A percentile compares a stretch with the other conserved stretches of the same genome.
Evolutionary conservation across 164 flowering plant species (phyloP).

Genomic region (Saururus chinensis): DNA sequence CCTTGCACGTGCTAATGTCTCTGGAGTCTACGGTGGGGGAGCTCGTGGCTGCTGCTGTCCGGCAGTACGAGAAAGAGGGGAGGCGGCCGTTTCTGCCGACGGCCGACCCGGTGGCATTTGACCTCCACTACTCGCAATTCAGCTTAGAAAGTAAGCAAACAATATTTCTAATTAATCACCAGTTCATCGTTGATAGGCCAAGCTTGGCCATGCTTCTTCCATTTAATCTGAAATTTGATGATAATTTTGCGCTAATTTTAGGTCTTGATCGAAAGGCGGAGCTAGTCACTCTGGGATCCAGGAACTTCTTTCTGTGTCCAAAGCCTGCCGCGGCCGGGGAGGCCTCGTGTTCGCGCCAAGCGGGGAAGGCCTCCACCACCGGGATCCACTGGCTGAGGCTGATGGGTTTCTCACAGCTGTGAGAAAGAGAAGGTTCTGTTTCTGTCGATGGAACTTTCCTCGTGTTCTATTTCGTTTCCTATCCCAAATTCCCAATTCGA

Average conservation of each 20-base stretch:
- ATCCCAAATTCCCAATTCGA: too few relatives aligned
- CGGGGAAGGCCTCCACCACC: conserved; percentile 29
- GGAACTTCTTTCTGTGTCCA: conserved; percentile 77
- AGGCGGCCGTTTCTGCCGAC: conserved; percentile 58
- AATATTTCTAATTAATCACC: too few relatives aligned
- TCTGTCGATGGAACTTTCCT: too few relatives aligned
- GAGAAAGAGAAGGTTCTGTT: background rate
- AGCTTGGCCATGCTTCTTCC: too few relatives aligned
- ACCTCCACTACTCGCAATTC: conserved; percentile 89
- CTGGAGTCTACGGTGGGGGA: conserved; percentile 65
- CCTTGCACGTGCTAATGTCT: conserved; percentile 62
- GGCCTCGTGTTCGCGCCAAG: conserved; percentile 52
- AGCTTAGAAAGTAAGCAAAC: conserved; percentile 75
- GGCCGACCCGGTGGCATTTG: conserved; percentile 34
- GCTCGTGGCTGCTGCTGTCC: conserved; percentile 39
- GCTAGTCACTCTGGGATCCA: conserved; percentile 61
- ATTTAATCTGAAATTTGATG: background rate
- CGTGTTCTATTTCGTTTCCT: too few relatives aligned
- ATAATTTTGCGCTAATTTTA: conserved; percentile 8
- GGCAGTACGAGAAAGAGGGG: conserved; percentile 60
- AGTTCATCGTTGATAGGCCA: background rate
- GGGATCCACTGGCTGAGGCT: conserved; percentile 51
- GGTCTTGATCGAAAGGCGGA: conserved; percentile 69
- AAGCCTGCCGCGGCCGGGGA: conserved; percentile 8
- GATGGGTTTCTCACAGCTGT: conserved; percentile 52